Conservation (phyloP, 2,329 filamentous ascomycete species). For the Calonectria pteridis region DNA sequence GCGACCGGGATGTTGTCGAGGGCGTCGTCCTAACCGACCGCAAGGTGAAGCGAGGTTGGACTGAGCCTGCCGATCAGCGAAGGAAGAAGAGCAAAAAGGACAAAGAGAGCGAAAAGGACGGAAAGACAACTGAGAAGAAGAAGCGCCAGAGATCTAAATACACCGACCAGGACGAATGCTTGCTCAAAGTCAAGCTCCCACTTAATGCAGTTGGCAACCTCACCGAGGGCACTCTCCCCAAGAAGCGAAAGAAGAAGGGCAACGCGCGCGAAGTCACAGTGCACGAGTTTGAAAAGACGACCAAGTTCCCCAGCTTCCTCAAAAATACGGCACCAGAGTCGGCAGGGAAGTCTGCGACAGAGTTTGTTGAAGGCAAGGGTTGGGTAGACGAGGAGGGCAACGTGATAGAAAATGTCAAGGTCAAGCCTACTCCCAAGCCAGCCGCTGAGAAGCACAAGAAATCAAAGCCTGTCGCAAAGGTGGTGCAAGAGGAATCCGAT, state of each 20-base stretch:
- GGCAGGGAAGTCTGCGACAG: slow-evolving; percentile 56
- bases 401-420: slow-evolving; percentile 73
- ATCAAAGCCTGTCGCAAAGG: slow-evolving; percentile 35
- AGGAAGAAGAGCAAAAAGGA: slow-evolving; percentile 63
- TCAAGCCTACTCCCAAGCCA: slow-evolving; percentile 44
- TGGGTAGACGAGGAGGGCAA: slow-evolving; percentile 88
- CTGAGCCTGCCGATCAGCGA: slow-evolving; percentile 70
- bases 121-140: slow-evolving; percentile 67
- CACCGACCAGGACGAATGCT: slow-evolving; percentile 82
- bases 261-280: slow-evolving; percentile 71
- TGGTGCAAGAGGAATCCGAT: slow-evolving; percentile 40
- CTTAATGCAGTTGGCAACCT: slow-evolving; percentile 58
- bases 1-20: slow-evolving; percentile 63
- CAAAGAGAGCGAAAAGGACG: slow-evolving; percentile 58
- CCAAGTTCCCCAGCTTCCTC: slow-evolving; percentile 85
- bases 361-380: slow-evolving; percentile 86
- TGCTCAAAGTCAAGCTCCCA: slow-evolving; percentile 85
- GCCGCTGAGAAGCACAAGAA: slow-evolving; percentile 41
- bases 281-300: slow-evolving; percentile 91
- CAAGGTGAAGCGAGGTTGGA: slow-evolving; percentile 92
- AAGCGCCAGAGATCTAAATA: slow-evolving; percentile 80
- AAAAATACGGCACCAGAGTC: slow-evolving; percentile 60
- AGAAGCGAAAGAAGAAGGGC: slow-evolving; percentile 71
- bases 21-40: slow-evolving; percentile 81
- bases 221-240: slow-evolving; percentile 56